phyloP scores from a whole-genome alignment of 2,329 filamentous ascomycete genomes.

The Cladosporium sphaerospermum region DNA sequence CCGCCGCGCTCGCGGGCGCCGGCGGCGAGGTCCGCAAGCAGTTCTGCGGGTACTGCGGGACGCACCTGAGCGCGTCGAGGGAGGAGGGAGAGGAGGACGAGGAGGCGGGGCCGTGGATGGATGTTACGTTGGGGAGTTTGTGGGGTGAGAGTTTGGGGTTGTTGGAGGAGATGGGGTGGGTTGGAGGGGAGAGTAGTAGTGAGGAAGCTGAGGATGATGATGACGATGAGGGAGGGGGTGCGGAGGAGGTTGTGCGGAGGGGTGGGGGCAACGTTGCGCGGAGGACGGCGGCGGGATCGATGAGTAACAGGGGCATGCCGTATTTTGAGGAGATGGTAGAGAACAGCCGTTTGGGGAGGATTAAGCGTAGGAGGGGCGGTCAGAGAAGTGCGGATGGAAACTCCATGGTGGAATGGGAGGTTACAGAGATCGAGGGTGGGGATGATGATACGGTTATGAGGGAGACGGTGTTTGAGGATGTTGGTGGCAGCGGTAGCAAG shows the following conservation, averaged over 20 bases:
- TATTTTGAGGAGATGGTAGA: constrained; percentile 83
- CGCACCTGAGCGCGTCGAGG: constrained; percentile 71
- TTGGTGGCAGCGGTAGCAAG: constrained; percentile 14
- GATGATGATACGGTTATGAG: constrained; percentile 11
- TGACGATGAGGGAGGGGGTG: constrained; percentile 17
- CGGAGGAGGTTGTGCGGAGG: constrained; percentile 24
- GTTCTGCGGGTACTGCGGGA: constrained; percentile 91
- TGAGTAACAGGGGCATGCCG: constrained; percentile 54
- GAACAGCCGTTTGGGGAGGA: constrained; percentile 64
- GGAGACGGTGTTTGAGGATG: not conserved
- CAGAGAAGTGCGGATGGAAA: constrained; percentile 57
- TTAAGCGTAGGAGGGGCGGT: constrained; percentile 56
- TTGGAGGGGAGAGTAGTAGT: constrained; percentile 29
- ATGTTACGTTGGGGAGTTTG: constrained; percentile 73
- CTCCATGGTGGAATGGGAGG: constrained; percentile 72
- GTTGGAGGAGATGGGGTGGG: constrained; percentile 68
- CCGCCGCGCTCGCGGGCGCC: constrained; percentile 49
- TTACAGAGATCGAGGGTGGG: constrained; percentile 56
- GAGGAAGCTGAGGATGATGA: constrained; percentile 23
- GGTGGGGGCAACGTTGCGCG: not conserved
- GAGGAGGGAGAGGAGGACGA: constrained; percentile 32
- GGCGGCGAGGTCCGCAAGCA: constrained; percentile 54
- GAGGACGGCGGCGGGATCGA: not conserved
- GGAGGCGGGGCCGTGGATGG: constrained; percentile 57
- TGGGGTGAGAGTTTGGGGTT: constrained; percentile 62